phyloP scores from a whole-genome alignment of 306 rosid genomes.

The cucumber (Cucumis sativus) region DNA sequence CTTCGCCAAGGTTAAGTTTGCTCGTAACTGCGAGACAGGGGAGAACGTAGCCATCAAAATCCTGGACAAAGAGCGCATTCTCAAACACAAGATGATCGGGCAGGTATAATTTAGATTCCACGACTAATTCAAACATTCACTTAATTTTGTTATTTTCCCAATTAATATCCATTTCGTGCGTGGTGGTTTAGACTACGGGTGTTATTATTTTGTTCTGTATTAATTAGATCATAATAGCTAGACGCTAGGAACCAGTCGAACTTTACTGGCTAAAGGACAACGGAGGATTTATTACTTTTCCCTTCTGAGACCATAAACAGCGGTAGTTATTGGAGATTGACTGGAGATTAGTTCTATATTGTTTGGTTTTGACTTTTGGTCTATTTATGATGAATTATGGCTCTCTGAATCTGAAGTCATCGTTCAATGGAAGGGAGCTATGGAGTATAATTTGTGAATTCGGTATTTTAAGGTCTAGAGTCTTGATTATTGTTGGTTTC shows the following conservation, averaged over 20 bases:
- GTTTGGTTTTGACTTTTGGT: neutral
- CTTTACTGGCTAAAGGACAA: neutral
- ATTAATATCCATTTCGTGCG: neutral
- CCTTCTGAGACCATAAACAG: neutral
- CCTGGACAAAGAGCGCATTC: constrained; percentile 67
- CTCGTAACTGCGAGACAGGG: constrained; percentile 36
- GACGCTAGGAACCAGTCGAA: neutral
- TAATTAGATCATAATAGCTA: neutral
- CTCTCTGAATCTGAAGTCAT: neutral
- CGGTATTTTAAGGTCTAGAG: neutral
- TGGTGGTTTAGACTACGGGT: neutral
- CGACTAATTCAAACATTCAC: neutral
- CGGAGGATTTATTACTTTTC: neutral
- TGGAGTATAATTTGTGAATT: neutral
- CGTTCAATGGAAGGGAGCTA: neutral
- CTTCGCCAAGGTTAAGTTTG: constrained; percentile 87
- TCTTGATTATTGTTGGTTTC: neutral
- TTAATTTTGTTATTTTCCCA: neutral
- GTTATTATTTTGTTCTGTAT: neutral
- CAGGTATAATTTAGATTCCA: constrained; percentile 30
- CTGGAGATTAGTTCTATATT: neutral
- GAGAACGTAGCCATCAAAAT: constrained; percentile 76
- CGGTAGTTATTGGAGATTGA: neutral
- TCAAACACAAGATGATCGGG: constrained; percentile 87
- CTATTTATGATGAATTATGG: neutral